Evolutionary conservation across 441 rosid species (phyloP).

Genomic region (Macaranga tanarius): DNA sequence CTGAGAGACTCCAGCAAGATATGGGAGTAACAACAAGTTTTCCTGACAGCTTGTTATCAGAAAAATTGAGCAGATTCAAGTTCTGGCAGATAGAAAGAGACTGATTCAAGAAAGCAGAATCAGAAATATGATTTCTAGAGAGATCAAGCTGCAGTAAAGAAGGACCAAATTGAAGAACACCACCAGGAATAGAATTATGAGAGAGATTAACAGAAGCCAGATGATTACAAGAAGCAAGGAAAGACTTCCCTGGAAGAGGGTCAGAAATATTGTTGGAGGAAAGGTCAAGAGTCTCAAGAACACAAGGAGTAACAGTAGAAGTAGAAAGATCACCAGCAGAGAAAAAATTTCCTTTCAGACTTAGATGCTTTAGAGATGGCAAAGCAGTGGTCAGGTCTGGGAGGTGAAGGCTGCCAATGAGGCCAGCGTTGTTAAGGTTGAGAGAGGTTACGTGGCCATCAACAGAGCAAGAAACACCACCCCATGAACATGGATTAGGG

Average conservation of each 20-base stretch:
- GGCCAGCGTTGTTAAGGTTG: conserved; percentile 56
- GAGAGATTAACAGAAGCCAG: conserved; percentile 51
- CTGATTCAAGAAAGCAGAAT: conserved; percentile 32
- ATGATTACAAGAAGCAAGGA: conserved; percentile 37
- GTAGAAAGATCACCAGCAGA: conserved; percentile 51
- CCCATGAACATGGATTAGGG: conserved; percentile 62
- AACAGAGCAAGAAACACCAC: conserved; percentile 61
- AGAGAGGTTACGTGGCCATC: conserved; percentile 52
- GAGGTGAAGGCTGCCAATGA: conserved; percentile 52
- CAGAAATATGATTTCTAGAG: conserved; percentile 51
- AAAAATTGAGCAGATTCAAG: conserved; percentile 53
- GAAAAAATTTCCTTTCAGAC: conserved; percentile 55
- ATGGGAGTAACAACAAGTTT: conserved; percentile 33
- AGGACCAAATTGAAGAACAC: conserved; percentile 44
- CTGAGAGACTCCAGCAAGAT: conserved; percentile 47
- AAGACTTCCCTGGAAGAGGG: conserved; percentile 42
- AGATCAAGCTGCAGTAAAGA: conserved; percentile 59
- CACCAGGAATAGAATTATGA: conserved; percentile 51
- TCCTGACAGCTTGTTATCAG: conserved; percentile 53
- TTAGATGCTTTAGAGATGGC: conserved; percentile 46
- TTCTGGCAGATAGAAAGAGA: conserved; percentile 53
- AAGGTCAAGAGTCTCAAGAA: conserved; percentile 47
- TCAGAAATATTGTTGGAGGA: conserved; percentile 51
- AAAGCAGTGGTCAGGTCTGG: conserved; percentile 50
- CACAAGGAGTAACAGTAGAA: conserved; percentile 33